These are phyloP conservation scores for Tetrahymena thermophila DNA, from an alignment of 73 alveolate species.

Conservation along the genomic window DNA sequence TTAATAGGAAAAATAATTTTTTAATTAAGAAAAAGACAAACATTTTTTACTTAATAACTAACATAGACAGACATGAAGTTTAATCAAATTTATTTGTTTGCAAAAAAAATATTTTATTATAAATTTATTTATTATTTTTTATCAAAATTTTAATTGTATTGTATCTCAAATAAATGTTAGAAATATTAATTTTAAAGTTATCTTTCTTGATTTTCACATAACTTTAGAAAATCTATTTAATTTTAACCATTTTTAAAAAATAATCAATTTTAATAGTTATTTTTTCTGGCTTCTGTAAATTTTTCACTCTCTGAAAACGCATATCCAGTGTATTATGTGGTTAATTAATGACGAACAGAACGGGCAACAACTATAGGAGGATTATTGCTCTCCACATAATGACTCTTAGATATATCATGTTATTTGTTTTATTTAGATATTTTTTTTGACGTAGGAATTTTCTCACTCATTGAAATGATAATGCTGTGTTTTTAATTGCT, in stretches of 20 bases:
- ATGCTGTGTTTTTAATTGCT: background rate
- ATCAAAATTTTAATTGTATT: no score
- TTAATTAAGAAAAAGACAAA: no score
- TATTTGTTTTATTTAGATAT: background rate
- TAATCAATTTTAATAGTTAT: background rate
- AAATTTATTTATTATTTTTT: no score
- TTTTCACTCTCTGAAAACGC: background rate
- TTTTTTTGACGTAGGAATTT: background rate
- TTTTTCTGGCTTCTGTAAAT: background rate
- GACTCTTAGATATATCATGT: background rate
- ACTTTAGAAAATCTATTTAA: background rate
- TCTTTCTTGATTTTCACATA: no score
- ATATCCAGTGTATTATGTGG: background rate
- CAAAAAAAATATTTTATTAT: no score
- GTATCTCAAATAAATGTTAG: no score
- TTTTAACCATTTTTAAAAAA: background rate
- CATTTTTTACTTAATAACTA: no score
- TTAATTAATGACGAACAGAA: background rate
- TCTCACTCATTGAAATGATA: background rate
- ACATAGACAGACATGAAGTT: no score
- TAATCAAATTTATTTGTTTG: no score
- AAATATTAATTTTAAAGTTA: no score
- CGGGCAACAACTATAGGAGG: background rate
- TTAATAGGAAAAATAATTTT: no score
- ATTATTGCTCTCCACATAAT: background rate